Evolutionary conservation across 257 asterid species (phyloP).

Genomic region (Verbena officinalis): DNA sequence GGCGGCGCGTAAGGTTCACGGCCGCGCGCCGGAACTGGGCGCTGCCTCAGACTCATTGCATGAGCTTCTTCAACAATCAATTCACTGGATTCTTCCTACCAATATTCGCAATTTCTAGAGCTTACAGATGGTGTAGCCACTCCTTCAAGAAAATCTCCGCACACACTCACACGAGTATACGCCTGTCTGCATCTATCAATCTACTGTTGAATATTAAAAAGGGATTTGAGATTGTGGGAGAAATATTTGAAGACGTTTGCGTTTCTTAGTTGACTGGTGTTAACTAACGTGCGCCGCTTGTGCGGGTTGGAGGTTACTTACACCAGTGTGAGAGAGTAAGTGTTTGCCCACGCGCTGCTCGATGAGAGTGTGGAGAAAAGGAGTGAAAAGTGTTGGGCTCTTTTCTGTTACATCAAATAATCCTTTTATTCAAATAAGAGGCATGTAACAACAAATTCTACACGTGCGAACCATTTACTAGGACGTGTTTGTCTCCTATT

Average conservation of each 20-base stretch:
- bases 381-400: too few species aligned
- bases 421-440: neutral
- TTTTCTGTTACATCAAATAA: neutral
- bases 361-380: slow-evolving; percentile 13
- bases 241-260: neutral
- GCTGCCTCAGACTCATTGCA: slow-evolving; percentile 68
- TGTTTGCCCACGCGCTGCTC: slow-evolving; percentile 27
- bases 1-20: slow-evolving; percentile 56
- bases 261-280: slow-evolving; percentile 23
- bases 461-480: too few species aligned
- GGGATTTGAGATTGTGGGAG: neutral
- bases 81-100: slow-evolving; percentile 26
- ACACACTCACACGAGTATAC: neutral
- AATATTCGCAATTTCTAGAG: slow-evolving; percentile 5
- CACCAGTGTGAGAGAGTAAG: neutral
- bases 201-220: neutral
- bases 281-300: slow-evolving; percentile 28
- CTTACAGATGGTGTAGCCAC: neutral
- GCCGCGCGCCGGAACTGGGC: slow-evolving; percentile 56
- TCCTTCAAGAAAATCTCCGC: slow-evolving; percentile 12
- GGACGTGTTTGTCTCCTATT: too few species aligned
- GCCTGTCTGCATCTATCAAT: neutral
- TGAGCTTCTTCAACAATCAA: slow-evolving; percentile 23
- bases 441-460: too few species aligned
- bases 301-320: slow-evolving; percentile 39